Evolutionary conservation across 1,284 basidiomycete species (phyloP).

Genomic region (Ustilago tritici): DNA sequence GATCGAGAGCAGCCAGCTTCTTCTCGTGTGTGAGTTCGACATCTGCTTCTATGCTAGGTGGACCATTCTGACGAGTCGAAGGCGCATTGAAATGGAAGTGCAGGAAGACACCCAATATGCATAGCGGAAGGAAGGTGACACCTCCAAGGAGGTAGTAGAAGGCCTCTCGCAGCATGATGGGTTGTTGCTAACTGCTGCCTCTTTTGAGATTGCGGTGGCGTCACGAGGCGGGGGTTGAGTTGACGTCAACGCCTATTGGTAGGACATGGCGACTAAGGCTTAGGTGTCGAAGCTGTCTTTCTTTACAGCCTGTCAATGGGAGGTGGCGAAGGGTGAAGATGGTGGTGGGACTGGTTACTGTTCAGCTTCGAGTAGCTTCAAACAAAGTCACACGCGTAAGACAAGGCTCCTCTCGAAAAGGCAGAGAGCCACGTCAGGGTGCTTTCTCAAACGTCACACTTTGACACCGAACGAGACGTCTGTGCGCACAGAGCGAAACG

Average conservation of each 20-base stretch:
- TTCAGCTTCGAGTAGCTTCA: background rate
- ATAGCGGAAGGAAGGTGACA: conserved; percentile 66
- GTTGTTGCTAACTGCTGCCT: background rate
- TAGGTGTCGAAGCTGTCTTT: no score
- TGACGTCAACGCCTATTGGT: background rate
- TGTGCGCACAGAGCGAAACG: conserved; percentile 9
- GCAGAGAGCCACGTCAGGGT: background rate
- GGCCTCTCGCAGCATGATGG: conserved; percentile 51
- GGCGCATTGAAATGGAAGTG: conserved; percentile 49
- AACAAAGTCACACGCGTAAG: background rate
- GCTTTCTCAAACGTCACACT: conserved; percentile 3
- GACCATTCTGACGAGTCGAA: conserved; percentile 11
- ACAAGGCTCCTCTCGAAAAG: background rate
- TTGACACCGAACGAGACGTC: background rate
- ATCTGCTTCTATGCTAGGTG: conserved; percentile 34
- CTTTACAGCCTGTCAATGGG: no score
- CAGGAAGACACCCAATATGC: conserved; percentile 36
- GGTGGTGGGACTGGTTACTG: no score
- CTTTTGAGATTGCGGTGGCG: no score
- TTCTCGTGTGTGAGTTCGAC: conserved; percentile 46
- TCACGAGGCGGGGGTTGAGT: background rate
- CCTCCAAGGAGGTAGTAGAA: conserved; percentile 68
- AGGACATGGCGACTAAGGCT: background rate
- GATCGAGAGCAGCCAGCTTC: conserved; percentile 56
- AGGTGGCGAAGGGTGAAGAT: background rate